Base-by-base conservation (phyloP, 257 asterid genomes). In the Parsonsia alboflavescens region DNA sequence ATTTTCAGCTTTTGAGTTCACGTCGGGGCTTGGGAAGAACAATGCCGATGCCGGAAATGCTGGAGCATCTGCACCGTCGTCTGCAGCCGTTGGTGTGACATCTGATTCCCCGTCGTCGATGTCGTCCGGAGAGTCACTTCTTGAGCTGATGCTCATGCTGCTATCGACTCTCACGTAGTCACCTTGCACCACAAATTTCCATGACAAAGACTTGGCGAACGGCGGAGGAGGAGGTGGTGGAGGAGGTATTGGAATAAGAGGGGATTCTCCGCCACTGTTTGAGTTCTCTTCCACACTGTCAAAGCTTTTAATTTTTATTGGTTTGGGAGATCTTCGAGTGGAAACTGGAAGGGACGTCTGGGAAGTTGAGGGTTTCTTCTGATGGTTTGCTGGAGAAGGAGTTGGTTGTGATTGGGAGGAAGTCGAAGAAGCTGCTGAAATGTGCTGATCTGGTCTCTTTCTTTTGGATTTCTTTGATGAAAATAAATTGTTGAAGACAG, bases 21-120 rank as follows among this genome's bases (percentile, higher is more conserved):
- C 97, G 78, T 91, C 97, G 21, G 97, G 99, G 84, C 97, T 94
- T 17, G 90, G 82, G 58, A 91, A 90, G 83, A 83, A 91, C 84
- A 85, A 72, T 68, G 94, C 88, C 72, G 96, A 81, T 44, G 89
- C 78, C 2, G 85, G 90, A 28, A 81, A 80, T 64, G 85, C 68
- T 66, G 85, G 71, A 68, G 66, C 45, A 1, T 65, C 86, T 8
- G 69, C 70, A 17, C 83, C 85, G 54, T 73, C 85, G 54, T 73
- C 86, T n/a, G 72, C 79, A 0, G 77, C 76, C 16, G 83, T 78
- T 4, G 97, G 95, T 2, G 93, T 89, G 69, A 73, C 77, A 70
- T 87, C 90, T 42, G 96, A 86, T 19, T 88, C 91, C 56, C 62
- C 30, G 24, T 91, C 97, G 19, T 90, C 93, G 11, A 62, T 83